Base-by-base conservation (phyloP, 345 rosid species). In the Moricandia arvensis region DNA sequence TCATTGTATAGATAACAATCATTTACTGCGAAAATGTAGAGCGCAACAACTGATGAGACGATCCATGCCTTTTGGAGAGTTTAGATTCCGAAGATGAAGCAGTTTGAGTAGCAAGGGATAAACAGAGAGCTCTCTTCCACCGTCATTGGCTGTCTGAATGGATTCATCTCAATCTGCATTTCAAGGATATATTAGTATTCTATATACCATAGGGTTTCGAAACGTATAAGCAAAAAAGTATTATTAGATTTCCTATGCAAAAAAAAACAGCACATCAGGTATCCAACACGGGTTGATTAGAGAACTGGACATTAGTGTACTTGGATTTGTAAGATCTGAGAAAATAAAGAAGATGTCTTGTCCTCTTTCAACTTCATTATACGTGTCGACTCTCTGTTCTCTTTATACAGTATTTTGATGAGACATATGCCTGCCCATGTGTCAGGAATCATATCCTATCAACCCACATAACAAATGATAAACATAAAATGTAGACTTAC, bases 51-150 rank as follows among this genome's bases (percentile, higher is more conserved):
- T 54, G 4, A 30, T 37, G 15, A 31, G 4, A 3, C 35, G 4
- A 38, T 59, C 71, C 34, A 9, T 24, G 17, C 12, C n/a, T 7
- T 6, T 75, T 59, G 54, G 58, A 41, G 31, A 29, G 38, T 26
- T 85, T 11, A 86, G 31, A 89, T 83, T 10, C 88, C 93, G 75
- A 91, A 88, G 68, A 95, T 82, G 86, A 90, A 90, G 84, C 97
- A 95, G 79, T 91, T 95, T 58, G 97, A 90, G 80, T 87, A 95
- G 87, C 97, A 92, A 62, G 98, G 98, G 55, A 95, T 86, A 76
- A 82, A 73, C 58, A 95, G 65, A 13, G 93, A 78, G 67, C 78
- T 79, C 34, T 87, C 93, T 82, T 90, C 97, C 45, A 90, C 97
- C 51, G 37, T 87, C 87, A 95, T 69, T 24, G 99, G 99, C 87